Conservation (phyloP, 1,284 basidiomycete genomes). For the Mixia osmundae region DNA sequence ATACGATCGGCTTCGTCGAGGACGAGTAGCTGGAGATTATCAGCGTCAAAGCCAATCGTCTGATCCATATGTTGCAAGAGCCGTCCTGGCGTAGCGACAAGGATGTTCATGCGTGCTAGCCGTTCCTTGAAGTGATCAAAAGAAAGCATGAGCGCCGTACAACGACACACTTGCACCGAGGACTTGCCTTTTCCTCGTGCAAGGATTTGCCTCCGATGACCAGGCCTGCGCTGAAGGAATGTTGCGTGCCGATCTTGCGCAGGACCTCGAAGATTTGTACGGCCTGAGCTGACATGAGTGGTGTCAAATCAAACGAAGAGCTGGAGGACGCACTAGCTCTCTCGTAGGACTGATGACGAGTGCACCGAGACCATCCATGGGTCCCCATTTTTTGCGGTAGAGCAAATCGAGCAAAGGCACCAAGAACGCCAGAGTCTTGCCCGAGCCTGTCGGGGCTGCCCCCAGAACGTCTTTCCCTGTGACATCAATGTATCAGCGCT, state of each 20-base stretch:
- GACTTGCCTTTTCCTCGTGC: constrained; percentile 48
- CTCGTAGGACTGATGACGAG: constrained; percentile 85
- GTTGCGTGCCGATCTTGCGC: constrained; percentile 68
- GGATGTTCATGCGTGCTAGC: constrained; percentile 79
- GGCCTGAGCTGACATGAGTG: too few species aligned
- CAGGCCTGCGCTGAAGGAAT: constrained; percentile 79
- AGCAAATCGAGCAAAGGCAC: constrained; percentile 52
- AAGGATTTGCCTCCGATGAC: constrained; percentile 93
- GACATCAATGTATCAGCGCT: neutral
- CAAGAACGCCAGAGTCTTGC: constrained; percentile 62
- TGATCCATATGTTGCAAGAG: constrained; percentile 95
- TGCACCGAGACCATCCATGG: constrained; percentile 65
- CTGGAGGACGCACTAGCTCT: constrained; percentile 51
- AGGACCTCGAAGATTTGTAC: constrained; percentile 95
- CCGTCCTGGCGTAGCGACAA: constrained; percentile 87
- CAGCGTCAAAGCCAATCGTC: constrained; percentile 78
- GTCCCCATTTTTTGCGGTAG: constrained; percentile 51
- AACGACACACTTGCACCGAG: neutral
- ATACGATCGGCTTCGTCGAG: constrained; percentile 93
- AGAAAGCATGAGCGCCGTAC: neutral
- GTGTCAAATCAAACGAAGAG: neutral
- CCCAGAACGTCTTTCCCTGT: constrained; percentile 39
- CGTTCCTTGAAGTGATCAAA: constrained; percentile 30
- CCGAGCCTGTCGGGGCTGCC: constrained; percentile 54
- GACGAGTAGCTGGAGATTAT: constrained; percentile 70